Evolutionary conservation across 2,329 filamentous ascomycete genomes (phyloP).

Genomic region (Venturia aucupariae): DNA sequence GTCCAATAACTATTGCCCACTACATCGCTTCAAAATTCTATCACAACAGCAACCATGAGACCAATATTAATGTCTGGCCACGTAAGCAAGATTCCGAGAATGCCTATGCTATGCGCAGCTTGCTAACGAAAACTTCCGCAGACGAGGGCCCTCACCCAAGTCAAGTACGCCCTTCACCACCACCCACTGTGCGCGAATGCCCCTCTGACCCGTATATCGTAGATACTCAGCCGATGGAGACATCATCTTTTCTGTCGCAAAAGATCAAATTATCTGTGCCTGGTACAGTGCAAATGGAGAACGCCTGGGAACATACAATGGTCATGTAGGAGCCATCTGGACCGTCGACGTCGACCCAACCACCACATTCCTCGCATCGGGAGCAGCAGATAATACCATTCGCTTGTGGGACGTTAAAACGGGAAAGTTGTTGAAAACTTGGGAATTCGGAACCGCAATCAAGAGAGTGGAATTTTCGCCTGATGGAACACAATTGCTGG

Average conservation of each 20-base stretch:
- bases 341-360: constrained; percentile 95
- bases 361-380: constrained; percentile 82
- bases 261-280: constrained; percentile 93
- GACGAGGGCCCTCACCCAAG: constrained; percentile 91
- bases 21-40: not conserved
- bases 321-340: constrained; percentile 97
- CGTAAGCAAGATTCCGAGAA: constrained; percentile 39
- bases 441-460: constrained; percentile 94
- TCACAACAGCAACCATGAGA: constrained; percentile 55
- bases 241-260: constrained; percentile 88
- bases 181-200: constrained; percentile 10
- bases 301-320: constrained; percentile 90
- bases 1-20: not conserved
- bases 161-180: constrained; percentile 51
- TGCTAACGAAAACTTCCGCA: constrained; percentile 26
- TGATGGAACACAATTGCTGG: constrained; percentile 81
- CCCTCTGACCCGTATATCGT: constrained; percentile 15
- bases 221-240: constrained; percentile 94
- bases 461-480: constrained; percentile 97
- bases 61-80: constrained; percentile 94
- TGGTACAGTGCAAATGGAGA: constrained; percentile 99
- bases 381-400: constrained; percentile 97
- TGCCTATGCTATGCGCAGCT: not conserved
- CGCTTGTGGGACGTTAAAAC: constrained; percentile 93
- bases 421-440: constrained; percentile 87